Conservation (phyloP, 176 grass and related monocot genomes). For the Alopecurus myosuroides region DNA sequence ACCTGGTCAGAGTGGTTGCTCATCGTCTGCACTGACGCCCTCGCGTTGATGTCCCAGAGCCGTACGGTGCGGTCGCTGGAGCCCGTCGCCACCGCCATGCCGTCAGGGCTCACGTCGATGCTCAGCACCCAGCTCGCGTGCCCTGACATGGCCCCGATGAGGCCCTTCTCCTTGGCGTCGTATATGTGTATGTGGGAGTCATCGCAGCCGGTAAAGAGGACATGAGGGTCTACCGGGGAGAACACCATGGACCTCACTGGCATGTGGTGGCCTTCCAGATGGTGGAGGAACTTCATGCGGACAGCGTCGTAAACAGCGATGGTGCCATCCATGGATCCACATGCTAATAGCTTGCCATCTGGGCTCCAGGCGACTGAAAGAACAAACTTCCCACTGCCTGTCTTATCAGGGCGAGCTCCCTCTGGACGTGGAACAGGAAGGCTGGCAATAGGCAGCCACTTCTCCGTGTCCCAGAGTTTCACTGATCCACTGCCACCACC, state of each 20-base stretch:
- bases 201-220: conserved; percentile 77
- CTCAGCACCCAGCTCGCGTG: conserved; percentile 82
- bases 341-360: conserved; percentile 75
- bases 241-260: conserved; percentile 83
- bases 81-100: conserved; percentile 63
- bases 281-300: conserved; percentile 85
- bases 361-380: conserved; percentile 91
- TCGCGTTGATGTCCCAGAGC: conserved; percentile 80
- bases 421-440: conserved; percentile 66
- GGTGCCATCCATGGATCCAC: conserved; percentile 80
- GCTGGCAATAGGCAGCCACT: conserved; percentile 59
- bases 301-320: conserved; percentile 59
- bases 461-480: conserved; percentile 86
- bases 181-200: conserved; percentile 92
- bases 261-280: conserved; percentile 88
- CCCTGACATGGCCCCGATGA: conserved; percentile 79
- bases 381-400: conserved; percentile 69
- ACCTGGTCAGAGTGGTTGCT: conserved; percentile 89
- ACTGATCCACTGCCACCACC: conserved; percentile 80
- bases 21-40: conserved; percentile 82
- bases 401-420: conserved; percentile 57
- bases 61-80: conserved; percentile 73
- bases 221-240: conserved; percentile 75
- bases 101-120: conserved; percentile 73
- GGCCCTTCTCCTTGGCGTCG: conserved; percentile 71